Base-by-base conservation (phyloP, 2,329 filamentous ascomycete species). In the Cercospora janseana region DNA sequence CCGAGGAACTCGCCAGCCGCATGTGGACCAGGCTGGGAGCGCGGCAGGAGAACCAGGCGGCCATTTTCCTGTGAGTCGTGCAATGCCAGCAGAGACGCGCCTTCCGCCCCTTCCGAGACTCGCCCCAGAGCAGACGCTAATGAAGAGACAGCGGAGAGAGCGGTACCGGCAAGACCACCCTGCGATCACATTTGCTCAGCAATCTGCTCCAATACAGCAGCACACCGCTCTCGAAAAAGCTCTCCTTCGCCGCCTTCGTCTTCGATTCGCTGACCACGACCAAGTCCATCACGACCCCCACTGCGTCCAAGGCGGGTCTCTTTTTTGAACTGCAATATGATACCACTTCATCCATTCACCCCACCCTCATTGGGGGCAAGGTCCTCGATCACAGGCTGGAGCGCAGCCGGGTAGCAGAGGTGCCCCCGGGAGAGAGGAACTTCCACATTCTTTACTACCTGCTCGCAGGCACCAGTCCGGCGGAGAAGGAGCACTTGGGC, bases 271-370 rank as follows among this genome's bases (percentile, higher is more conserved):
- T 98, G 52, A 98, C 93, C 4, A 97, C 93, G 1, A 98, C 93
- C 20, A 98, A 98, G 74, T 95, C 92, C 1, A 85, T 91, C 26
- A 97, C 92, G 1, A 97, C 92, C 0, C 91, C 91, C 1, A 95
- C 89, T 2, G 93, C 93, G 21, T 97, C 92, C 43, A 97, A 97
- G 70, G 87, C 93, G 8, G 93, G 93, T 56, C 79, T 98, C 12
- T 95, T 95, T 67, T 93, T 93, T 68, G 93, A 98, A 70, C 78
- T 98, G 32, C 93, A 98, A 70, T 98, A 98, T 68, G 92, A 98
- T 68, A 95, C 88, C 1, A 83, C 88, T 0, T 85, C 90, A 0
- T 86, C 85, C 0, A 85, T 87, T 20, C 90, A 87, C 63, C 93
- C 93, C 1, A 83, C 90, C 2, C 78, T 98, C 21, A 88, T 98